Evolutionary conservation across 192 early-diverging fungal genomes (phyloP), one percentile per base, ranked within the genome.

Genomic region (Gigaspora rosea): DNA sequence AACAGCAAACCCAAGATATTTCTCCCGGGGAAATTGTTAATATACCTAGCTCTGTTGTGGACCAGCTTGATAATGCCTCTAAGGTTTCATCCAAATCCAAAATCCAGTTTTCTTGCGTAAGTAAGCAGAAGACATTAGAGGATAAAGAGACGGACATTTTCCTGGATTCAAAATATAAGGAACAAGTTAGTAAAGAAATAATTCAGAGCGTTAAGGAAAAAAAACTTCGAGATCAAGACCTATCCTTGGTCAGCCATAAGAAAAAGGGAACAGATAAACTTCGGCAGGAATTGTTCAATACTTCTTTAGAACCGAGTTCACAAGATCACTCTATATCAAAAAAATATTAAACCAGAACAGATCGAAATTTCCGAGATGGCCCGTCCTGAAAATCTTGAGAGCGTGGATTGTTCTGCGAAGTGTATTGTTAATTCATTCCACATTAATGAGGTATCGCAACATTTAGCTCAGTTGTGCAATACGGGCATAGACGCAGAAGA

Each of bases 311-410:
- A 5, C 36, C 5, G 36, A 41, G 36, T 41, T 41, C 36, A 41
- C 36, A 41, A 41, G 5, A 41, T 41, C 5, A 41, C 36, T 41
- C 5, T 41, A 68, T 68, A 68, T 68, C 66, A 68, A 68, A 68
- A 68, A 68, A 68, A n/a, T 68, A 68, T 68, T 68, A 68, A 68
- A 68, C 36, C 36, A 68, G 66, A 22, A 68, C 66, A 68, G 36
- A 68, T 68, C 20, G 36, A 68, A 68, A 68, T 68, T 68, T 68
- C 36, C 15, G 13, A 68, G 66, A 68, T 22, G 36, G 66, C 66
- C 66, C 46, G 36, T 68, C 36, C 66, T 22, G 41, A 68, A 68
- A 68, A 68, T 47, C 4, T 68, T 68, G 36, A 49, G 46, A 35
- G 66, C 18, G 13, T 68, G 13, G 66, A 68, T 68, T 3, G 36